Base-by-base conservation (phyloP, 305 asterid genomes). In the Caryopteris hybrid region DNA sequence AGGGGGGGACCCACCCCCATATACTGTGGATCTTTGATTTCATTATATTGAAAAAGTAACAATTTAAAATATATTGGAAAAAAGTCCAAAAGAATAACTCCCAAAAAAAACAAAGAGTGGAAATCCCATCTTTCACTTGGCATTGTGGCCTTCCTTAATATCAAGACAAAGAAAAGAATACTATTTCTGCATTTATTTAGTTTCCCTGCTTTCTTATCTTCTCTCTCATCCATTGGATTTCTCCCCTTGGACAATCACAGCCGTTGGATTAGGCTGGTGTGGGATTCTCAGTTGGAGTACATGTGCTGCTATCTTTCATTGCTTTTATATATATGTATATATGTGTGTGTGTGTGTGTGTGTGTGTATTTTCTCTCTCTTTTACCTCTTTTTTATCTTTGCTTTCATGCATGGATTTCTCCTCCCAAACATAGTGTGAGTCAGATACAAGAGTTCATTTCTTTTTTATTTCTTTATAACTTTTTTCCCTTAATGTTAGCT, bases 341-440 rank as follows among this genome's bases (percentile, higher is more conserved):
- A n/a, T n/a, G n/a, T n/a, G n/a, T n/a, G n/a, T n/a, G n/a, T n/a
- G n/a, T n/a, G n/a, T n/a, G n/a, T n/a, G n/a, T n/a, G n/a, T n/a
- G n/a, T n/a, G n/a, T n/a, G n/a, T n/a, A n/a, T n/a, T n/a, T n/a
- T n/a, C n/a, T n/a, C n/a, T n/a, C n/a, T n/a, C n/a, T n/a, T n/a
- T n/a, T n/a, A n/a, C n/a, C n/a, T n/a, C n/a, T n/a, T n/a, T n/a
- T n/a, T n/a, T n/a, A n/a, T n/a, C n/a, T n/a, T n/a, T n/a, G n/a
- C n/a, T n/a, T n/a, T 85, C 87, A 76, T 87, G 90, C 96, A 87
- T 89, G 91, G 89, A 78, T 81, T 86, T 88, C 90, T 88, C 86
- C 92, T 78, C 89, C 79, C 85, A 73, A 68, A 59, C 80, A 75
- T 73, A 69, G 74, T 56, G 64, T 50, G 69, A 64, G 68, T 62